Evolutionary conservation across 192 early-diverging fungal genomes (phyloP).

Genomic region (Chytriomyces sp.): DNA sequence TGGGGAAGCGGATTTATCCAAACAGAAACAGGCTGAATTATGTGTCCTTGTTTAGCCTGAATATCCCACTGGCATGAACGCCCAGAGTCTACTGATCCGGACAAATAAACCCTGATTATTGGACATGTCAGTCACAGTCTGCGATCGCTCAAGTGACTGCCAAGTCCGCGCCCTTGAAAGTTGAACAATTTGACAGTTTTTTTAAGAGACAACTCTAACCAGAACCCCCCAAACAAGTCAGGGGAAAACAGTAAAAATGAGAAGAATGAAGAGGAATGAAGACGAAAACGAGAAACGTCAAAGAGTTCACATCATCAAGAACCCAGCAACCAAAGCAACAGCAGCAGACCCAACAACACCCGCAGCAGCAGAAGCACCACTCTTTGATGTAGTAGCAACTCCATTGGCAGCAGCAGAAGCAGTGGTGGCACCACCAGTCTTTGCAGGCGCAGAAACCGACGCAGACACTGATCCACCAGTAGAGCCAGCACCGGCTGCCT

Average conservation of each 20-base stretch:
- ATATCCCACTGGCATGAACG: neutral
- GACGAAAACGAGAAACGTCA: too few relatives aligned
- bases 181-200: neutral
- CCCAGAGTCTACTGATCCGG: too few relatives aligned
- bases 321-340: neutral
- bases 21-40: neutral
- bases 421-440: neutral
- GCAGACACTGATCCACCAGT: neutral
- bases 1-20: neutral
- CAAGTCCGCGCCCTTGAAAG: neutral
- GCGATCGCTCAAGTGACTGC: too few relatives aligned
- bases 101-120: too few relatives aligned
- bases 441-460: neutral
- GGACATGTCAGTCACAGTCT: neutral
- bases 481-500: neutral
- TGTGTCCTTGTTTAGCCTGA: neutral
- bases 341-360: neutral
- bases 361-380: neutral
- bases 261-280: too few relatives aligned
- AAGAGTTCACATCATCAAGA: neutral
- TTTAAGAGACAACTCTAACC: neutral
- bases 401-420: neutral
- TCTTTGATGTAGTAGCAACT: neutral
- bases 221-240: neutral
- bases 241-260: neutral